Conservation (phyloP, 164 flowering plant genomes). For the Nelumbo lutea region DNA sequence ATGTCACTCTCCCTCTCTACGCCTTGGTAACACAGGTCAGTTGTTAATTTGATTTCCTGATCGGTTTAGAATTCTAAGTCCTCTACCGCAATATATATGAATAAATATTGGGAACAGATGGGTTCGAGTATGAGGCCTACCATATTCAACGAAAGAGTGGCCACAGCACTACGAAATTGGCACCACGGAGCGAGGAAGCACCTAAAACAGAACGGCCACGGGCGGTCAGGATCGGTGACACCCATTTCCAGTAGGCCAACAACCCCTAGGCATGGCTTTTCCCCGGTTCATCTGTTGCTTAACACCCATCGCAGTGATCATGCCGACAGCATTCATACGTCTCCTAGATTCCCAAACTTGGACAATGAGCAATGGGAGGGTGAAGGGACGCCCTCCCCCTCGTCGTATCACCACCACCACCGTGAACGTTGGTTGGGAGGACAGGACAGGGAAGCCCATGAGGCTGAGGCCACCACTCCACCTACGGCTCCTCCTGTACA, state of each 20-base stretch:
- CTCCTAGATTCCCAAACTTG: slow-evolving; percentile 32
- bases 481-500: background rate
- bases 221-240: slow-evolving; percentile 20
- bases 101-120: slow-evolving; percentile 42
- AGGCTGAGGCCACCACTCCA: background rate
- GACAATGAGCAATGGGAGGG: slow-evolving; percentile 34
- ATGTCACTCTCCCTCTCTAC: slow-evolving; percentile 82
- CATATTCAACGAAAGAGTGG: slow-evolving; percentile 69
- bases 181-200: slow-evolving; percentile 62
- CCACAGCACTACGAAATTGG: slow-evolving; percentile 56
- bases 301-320: slow-evolving; percentile 26
- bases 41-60: too few species aligned
- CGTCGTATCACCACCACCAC: background rate
- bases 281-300: slow-evolving; percentile 56
- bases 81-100: too few species aligned
- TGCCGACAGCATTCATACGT: slow-evolving; percentile 35
- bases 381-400: slow-evolving; percentile 37
- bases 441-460: slow-evolving; percentile 4
- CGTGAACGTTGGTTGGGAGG: background rate
- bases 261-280: slow-evolving; percentile 42
- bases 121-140: slow-evolving; percentile 76
- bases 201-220: slow-evolving; percentile 31
- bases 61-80: too few species aligned
- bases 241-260: slow-evolving; percentile 52
- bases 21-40: slow-evolving; percentile 84